Conservation (phyloP, 345 rosid genomes). For the Anastatica hierochuntica region DNA sequence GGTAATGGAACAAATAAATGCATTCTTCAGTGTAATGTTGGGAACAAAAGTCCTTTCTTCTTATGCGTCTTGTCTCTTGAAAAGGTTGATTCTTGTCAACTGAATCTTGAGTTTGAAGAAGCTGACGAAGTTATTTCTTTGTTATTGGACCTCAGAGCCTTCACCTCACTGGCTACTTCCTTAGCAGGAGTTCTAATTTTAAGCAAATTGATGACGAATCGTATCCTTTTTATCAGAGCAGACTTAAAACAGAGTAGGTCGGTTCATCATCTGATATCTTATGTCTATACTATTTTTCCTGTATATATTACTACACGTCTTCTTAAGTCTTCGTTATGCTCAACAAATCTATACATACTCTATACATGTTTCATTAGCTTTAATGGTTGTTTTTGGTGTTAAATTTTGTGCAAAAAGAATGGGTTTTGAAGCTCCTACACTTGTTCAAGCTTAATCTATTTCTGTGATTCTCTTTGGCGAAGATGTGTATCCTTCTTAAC, state of each 20-base stretch:
- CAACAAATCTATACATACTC: conserved; percentile 2
- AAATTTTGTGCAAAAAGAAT: too few relatives aligned
- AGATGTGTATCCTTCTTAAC: too few relatives aligned
- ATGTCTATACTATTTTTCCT: not conserved
- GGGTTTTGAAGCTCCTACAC: too few relatives aligned
- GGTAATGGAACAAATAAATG: conserved; percentile 31
- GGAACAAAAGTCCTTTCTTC: conserved; percentile 47
- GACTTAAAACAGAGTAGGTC: too few relatives aligned
- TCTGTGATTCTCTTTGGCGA: too few relatives aligned
- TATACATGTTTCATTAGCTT: too few relatives aligned
- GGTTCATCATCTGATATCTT: conserved; percentile 1
- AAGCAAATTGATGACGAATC: conserved; percentile 30
- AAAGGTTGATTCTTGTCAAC: conserved; percentile 39
- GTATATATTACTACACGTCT: not conserved
- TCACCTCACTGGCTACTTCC: conserved; percentile 63
- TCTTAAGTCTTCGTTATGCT: not conserved
- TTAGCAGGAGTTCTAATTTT: conserved; percentile 9
- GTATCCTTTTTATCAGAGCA: conserved; percentile 68
- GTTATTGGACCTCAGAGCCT: conserved; percentile 58
- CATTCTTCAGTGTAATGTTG: conserved; percentile 67
- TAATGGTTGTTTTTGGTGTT: too few relatives aligned
- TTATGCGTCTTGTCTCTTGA: conserved; percentile 52
- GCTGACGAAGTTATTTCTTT: conserved; percentile 58
- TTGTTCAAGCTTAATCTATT: too few relatives aligned
- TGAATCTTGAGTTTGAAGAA: conserved; percentile 69